Evolutionary conservation across 768 basidiomycete genomes (phyloP), one percentile per base, ranked within the genome.

Genomic region (Heimioporus sp.): DNA sequence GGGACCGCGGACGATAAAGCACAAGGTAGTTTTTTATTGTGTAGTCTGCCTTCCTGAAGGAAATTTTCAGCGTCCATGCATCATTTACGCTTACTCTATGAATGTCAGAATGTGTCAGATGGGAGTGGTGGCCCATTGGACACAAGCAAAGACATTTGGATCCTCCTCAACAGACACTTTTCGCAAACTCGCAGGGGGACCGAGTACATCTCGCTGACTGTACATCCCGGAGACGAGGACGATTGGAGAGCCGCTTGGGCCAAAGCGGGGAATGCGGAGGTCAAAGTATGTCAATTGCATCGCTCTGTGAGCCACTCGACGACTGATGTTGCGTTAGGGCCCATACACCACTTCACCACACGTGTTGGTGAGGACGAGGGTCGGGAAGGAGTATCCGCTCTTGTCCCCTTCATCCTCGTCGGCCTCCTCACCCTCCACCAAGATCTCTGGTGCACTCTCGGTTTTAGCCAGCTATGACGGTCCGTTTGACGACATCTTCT

Each of bases 131-230:
- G 34, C 38, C 43, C 39, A 0, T 32, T 46, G 13, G 54, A 61
- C 19, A 54, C 34, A 24, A 63, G 59, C 16, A 59, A 74, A 28
- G 85, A 90, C 40, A 74, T 97, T 7, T 96, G 88, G 90, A 60
- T 95, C 9, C 77, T 94, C 2, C 76, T 98, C 2, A 87, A 86
- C 0, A 81, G 92, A 28, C 95, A 98, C 65, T 65, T 87, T 9
- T 65, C 67, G 1, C 74, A 85, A 55, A 86, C 81, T n/a, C 76
- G 72, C 42, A 74, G 79, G 37, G 76, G 72, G 6, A 71, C 77
- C 2, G 86, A 90, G 54, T 94, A 83, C 63, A 83, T 91, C 43
- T 80, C 89, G 8, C 62, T 94, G 20, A 64, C 56, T 8, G 63
- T 69, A 28, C 50, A 51, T 15, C 46, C 52, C 75, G 73, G 76